Evolutionary conservation across 176 grass and related monocot genomes (phyloP).

Genomic region (Rhipidocladum racemiflorum): DNA sequence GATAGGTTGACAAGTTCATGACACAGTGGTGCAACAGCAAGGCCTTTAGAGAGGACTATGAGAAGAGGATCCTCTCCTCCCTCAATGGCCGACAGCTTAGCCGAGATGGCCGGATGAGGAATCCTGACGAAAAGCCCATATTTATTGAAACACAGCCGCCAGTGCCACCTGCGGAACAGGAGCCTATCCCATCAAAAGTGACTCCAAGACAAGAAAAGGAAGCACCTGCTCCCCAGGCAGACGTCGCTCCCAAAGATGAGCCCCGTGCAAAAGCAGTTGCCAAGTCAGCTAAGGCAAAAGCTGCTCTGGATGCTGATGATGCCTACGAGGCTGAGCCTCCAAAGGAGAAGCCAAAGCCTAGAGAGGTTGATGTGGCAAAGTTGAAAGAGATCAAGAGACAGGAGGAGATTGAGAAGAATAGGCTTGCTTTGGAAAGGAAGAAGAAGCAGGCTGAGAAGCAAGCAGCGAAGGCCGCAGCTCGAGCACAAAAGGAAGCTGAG

Average conservation of each 20-base stretch:
- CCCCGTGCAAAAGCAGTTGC: constrained; percentile 35
- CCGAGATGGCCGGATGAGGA: constrained; percentile 86
- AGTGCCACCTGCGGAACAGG: constrained; percentile 32
- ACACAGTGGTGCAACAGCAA: constrained; percentile 66
- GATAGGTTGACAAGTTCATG: constrained; percentile 79
- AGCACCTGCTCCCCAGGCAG: constrained; percentile 35
- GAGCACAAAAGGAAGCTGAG: constrained; percentile 80
- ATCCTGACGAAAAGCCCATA: constrained; percentile 88
- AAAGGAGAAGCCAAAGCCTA: constrained; percentile 58
- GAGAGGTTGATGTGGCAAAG: constrained; percentile 62
- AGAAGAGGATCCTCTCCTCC: constrained; percentile 74
- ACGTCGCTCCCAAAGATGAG: constrained; percentile 39
- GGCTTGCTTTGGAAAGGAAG: constrained; percentile 79
- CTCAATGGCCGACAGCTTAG: constrained; percentile 62
- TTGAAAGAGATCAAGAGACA: constrained; percentile 87
- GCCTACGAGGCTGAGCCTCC: constrained; percentile 35
- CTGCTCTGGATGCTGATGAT: constrained; percentile 40
- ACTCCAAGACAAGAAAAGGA: constrained; percentile 49
- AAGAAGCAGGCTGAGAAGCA: constrained; percentile 90
- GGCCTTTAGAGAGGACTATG: constrained; percentile 82
- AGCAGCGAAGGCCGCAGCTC: constrained; percentile 56
- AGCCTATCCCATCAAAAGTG: constrained; percentile 44
- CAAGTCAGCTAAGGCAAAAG: constrained; percentile 42
- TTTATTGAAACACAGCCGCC: constrained; percentile 38
- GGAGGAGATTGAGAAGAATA: constrained; percentile 91